A percentile compares a stretch with the other conserved stretches of the same genome.
Evolutionary conservation across 208 protist genomes (phyloP).

Genomic region (Leishmania braziliensis): DNA sequence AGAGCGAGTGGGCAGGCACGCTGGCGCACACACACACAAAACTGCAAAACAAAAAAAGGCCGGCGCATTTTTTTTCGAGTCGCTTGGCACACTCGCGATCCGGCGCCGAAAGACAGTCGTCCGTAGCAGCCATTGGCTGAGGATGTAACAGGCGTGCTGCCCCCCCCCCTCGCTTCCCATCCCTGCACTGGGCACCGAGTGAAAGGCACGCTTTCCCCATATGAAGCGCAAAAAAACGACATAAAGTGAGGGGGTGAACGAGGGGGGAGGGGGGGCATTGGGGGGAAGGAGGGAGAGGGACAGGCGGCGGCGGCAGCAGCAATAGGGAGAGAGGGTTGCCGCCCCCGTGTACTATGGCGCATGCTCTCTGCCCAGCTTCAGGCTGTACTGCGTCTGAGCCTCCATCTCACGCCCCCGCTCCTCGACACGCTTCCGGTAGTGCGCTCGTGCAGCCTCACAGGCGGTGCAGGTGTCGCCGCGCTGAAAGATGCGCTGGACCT

Average conservation of each 20-base stretch:
- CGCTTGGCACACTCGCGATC: background rate
- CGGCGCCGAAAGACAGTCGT: background rate
- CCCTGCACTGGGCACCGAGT: background rate
- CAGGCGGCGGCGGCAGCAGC: background rate
- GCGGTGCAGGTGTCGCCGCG: slow-evolving; percentile 85
- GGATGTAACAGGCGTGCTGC: background rate
- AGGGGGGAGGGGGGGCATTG: background rate
- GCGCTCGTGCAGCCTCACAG: slow-evolving; percentile 80
- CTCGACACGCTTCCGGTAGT: slow-evolving; percentile 75
- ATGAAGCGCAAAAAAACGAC: background rate
- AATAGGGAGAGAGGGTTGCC: background rate
- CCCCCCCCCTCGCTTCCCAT: background rate
- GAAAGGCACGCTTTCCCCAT: background rate
- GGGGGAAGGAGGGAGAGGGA: background rate
- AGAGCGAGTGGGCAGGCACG: background rate
- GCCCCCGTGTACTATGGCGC: background rate
- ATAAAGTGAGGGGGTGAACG: background rate
- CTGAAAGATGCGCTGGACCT: slow-evolving; percentile 54
- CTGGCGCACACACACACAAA: background rate
- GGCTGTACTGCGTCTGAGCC: slow-evolving; percentile 11
- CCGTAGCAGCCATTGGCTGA: too few relatives aligned
- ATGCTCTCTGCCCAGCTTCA: slow-evolving; percentile 5
- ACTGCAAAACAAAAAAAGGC: background rate
- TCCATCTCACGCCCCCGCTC: slow-evolving; percentile 63
- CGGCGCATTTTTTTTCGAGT: background rate